Evolutionary conservation across 768 basidiomycete genomes (phyloP).

Genomic region (Suillus subalutaceus): DNA sequence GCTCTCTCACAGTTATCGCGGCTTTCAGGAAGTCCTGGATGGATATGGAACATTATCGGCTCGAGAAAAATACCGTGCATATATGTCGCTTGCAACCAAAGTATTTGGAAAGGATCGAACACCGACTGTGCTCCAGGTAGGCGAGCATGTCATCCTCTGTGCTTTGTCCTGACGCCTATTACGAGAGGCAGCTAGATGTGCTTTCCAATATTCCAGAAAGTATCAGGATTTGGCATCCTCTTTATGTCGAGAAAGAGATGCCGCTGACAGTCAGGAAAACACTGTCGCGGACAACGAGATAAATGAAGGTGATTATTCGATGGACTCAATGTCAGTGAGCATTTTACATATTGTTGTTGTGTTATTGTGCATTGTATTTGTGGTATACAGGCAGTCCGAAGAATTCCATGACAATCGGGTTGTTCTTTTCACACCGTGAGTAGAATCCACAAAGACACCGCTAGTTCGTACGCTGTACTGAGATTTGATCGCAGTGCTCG

Average conservation of each 20-base stretch:
- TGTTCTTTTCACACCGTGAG: slow-evolving; percentile 6
- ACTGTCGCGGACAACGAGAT: not conserved
- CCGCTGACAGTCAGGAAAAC: too few relatives aligned
- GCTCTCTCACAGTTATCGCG: not conserved
- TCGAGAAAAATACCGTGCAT: slow-evolving; percentile 1
- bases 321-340: not conserved
- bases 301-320: not conserved
- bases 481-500: slow-evolving; percentile 1
- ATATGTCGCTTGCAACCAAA: slow-evolving; percentile 5
- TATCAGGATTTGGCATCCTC: not conserved
- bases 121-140: not conserved
- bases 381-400: not conserved
- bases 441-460: not conserved
- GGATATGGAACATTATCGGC: not conserved
- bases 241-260: not conserved
- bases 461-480: not conserved
- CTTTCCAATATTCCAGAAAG: not conserved
- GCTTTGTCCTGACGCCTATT: not conserved
- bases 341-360: not conserved
- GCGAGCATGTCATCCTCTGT: not conserved
- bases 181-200: not conserved
- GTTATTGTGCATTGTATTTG: not conserved
- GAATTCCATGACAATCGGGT: not conserved
- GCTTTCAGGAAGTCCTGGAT: not conserved
- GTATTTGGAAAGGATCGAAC: not conserved